phyloP scores from a whole-genome alignment of 192 early-diverging fungal species.

The Thamnidium elegans region DNA sequence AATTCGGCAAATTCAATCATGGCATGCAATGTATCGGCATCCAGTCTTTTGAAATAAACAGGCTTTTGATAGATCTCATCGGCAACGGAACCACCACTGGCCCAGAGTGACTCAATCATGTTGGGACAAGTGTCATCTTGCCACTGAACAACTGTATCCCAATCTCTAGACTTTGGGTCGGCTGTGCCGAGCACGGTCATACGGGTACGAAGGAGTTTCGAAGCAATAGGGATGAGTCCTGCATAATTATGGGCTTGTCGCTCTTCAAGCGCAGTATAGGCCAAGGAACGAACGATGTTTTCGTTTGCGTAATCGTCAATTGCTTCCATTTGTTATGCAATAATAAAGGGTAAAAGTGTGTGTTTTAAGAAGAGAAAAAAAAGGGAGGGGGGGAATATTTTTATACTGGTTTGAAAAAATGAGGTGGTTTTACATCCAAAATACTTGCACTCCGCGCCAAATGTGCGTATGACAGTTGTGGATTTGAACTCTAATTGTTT shows the following conservation, averaged over 20 bases:
- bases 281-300: slow-evolving; percentile 35
- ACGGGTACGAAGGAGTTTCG: slow-evolving; percentile 30
- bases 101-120: slow-evolving; percentile 29
- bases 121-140: slow-evolving; percentile 30
- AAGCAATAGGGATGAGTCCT: slow-evolving; percentile 27
- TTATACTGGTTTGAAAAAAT: slow-evolving; percentile 10
- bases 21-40: slow-evolving; percentile 38
- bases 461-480: too few species aligned
- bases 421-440: too few species aligned
- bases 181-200: slow-evolving; percentile 15
- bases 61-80: slow-evolving; percentile 20
- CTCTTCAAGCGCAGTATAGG: slow-evolving; percentile 29
- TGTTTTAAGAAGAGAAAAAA: background rate
- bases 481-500: too few species aligned
- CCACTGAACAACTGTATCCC: slow-evolving; percentile 35
- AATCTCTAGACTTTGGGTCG: slow-evolving; percentile 15
- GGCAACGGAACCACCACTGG: background rate
- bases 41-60: slow-evolving; percentile 32
- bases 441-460: too few species aligned
- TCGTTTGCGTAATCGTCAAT: slow-evolving; percentile 42
- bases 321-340: slow-evolving; percentile 32
- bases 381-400: background rate
- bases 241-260: slow-evolving; percentile 28
- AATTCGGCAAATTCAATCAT: slow-evolving; percentile 29
- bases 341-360: background rate